Evolutionary conservation across 2,329 filamentous ascomycete genomes (phyloP).

Genomic region (Penicillium sp.): DNA sequence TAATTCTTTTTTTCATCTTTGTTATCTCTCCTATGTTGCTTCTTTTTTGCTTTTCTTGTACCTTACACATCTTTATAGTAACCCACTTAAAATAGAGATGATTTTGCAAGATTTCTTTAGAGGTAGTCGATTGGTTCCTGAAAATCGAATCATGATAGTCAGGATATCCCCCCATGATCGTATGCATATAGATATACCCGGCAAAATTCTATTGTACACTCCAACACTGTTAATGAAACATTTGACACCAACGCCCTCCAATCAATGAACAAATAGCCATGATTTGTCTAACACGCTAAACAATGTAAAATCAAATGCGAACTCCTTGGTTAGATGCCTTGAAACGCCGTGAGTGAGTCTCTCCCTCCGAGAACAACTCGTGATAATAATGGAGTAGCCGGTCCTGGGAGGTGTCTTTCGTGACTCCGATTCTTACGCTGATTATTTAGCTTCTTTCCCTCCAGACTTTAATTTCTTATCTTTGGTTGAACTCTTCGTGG

Average conservation of each 20-base stretch:
- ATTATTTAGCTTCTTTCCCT: conserved; percentile 5
- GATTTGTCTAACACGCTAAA: not conserved
- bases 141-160: not conserved
- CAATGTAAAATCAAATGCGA: not conserved
- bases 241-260: not conserved
- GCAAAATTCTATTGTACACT: not conserved
- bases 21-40: conserved; percentile 5
- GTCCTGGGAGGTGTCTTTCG: not conserved
- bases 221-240: not conserved
- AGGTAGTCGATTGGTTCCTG: not conserved
- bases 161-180: not conserved
- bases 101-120: not conserved
- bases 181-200: not conserved
- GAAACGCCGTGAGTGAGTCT: not conserved
- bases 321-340: not conserved
- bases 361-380: not conserved
- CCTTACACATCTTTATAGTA: conserved; percentile 10
- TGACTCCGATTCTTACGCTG: not conserved
- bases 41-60: conserved; percentile 10
- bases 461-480: conserved; percentile 14
- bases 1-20: not conserved
- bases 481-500: conserved; percentile 8
- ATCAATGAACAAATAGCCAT: not conserved
- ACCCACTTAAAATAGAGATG: conserved; percentile 8
- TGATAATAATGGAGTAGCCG: not conserved